Evolutionary conservation across 1,284 basidiomycete genomes (phyloP), one percentile per base, ranked within the genome.

Genomic region (Cryptococcus depauperatus): DNA sequence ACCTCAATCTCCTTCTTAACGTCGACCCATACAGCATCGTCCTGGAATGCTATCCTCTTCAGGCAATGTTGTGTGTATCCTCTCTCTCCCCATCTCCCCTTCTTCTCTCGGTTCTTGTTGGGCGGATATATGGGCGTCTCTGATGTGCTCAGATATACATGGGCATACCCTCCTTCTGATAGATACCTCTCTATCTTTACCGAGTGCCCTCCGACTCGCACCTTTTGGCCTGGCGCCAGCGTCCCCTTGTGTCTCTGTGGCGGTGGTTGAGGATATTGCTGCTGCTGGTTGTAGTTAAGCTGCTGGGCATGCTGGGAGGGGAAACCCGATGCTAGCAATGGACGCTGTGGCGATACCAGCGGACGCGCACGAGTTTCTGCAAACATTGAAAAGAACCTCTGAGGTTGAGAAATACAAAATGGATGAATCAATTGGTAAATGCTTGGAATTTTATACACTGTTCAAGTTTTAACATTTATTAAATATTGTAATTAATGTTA

Each of bases 1-100:
- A 96, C 87, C 62, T 97, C 91, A 35, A 99, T 95, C 72, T 99
- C 95, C 70, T 86, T 90, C 74, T 89, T 86, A 40, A 98, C 93
- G 62, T 92, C 89, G n/a, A 82, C 79, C 49, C 98, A 80, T 74
- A 92, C 86, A 23, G 77, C 74, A 69, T 93, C 88, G 67, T 85
- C 89, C 29, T 87, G 79, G 40, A 97, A 92, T 5, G 89, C 91
- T 59, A 99, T 93, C 42, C 93, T 80, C 71, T 99, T 99, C 56
- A 99, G 79, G 54, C 98, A 95, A 77, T 96, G 92, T 57, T 84
- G 84, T n/a, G 84, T 88, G 44, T 64, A 68, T 4, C 64, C 63
- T 47, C 61, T 63, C 44, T 48, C 85, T 83, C 68, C 83, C 82
- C 63, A 66, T 37, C 64, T 48, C 13, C 62, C 65, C 46, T 56